Evolutionary conservation across 352 stramenopile genomes (phyloP).

Genomic region (Phytophthora parvispora): DNA sequence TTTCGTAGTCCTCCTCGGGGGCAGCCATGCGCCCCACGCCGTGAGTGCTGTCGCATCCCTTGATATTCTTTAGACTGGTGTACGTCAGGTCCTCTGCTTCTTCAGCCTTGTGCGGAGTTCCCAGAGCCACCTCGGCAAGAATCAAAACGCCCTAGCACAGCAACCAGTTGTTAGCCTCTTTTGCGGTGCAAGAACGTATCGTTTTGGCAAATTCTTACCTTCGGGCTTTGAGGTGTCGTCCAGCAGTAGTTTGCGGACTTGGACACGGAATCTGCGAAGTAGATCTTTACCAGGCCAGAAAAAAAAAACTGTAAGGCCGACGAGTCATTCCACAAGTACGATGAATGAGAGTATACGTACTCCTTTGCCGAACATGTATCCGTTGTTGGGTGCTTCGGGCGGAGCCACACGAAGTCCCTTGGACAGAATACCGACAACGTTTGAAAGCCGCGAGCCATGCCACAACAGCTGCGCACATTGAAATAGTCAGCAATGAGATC

Average conservation of each 20-base stretch:
- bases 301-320: background rate
- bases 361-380: constrained; percentile 91
- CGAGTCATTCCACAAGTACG: background rate
- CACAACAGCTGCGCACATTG: constrained; percentile 68
- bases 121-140: constrained; percentile 73
- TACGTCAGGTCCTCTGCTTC: constrained; percentile 70
- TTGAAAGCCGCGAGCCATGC: constrained; percentile 85
- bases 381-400: constrained; percentile 78
- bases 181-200: background rate
- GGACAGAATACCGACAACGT: constrained; percentile 84
- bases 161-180: background rate
- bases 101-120: constrained; percentile 51
- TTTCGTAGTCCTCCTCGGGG: constrained; percentile 49
- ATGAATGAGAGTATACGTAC: constrained; percentile 37
- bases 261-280: constrained; percentile 87
- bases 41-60: constrained; percentile 59
- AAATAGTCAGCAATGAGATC: constrained; percentile 1
- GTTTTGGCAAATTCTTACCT: constrained; percentile 20
- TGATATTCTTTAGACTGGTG: constrained; percentile 41
- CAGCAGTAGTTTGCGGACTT: constrained; percentile 91
- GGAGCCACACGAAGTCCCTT: constrained; percentile 86
- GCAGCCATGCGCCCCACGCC: constrained; percentile 70
- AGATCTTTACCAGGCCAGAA: constrained; percentile 56
- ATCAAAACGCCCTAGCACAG: constrained; percentile 58
- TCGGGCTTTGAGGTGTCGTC: constrained; percentile 64